A percentile compares a stretch with the other conserved stretches of the same genome.
Conservation (phyloP, 179 eudicot genomes). For the Amaranthus tricolor region DNA sequence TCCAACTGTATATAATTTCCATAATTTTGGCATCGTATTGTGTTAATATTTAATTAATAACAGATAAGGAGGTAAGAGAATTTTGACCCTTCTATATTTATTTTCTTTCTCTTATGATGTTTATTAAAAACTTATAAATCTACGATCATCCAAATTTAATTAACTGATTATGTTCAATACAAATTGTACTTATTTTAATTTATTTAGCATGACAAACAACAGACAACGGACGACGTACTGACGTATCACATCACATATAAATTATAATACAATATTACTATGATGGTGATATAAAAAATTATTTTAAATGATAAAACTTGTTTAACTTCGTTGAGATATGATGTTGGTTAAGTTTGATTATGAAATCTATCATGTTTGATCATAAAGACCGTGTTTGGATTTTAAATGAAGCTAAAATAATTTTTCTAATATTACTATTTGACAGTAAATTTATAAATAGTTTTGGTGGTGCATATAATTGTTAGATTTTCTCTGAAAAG, state of each 20-base stretch:
- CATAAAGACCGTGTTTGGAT: too few species aligned
- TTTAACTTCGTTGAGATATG: neutral
- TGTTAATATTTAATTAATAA: too few species aligned
- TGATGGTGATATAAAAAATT: slow-evolving; percentile 1
- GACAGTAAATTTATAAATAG: too few species aligned
- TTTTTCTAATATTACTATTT: too few species aligned
- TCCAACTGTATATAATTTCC: neutral
- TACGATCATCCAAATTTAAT: too few species aligned
- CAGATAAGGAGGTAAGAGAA: neutral
- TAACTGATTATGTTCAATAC: neutral
- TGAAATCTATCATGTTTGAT: neutral
- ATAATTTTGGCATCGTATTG: neutral
- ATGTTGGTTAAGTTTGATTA: slow-evolving; percentile 3
- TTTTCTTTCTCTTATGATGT: neutral
- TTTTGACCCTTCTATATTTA: neutral
- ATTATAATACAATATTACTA: neutral
- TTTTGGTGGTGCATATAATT: too few species aligned
- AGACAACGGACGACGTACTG: slow-evolving; percentile 13
- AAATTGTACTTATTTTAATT: slow-evolving; percentile 9
- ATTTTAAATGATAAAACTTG: neutral
- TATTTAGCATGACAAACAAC: slow-evolving; percentile 15
- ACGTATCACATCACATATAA: neutral
- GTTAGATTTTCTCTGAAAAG: too few species aligned
- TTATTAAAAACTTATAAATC: too few species aligned
- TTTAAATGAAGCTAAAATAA: too few species aligned